phyloP scores from a whole-genome alignment of 2,329 filamentous ascomycete species.

The Exophiala xenobiotica region DNA sequence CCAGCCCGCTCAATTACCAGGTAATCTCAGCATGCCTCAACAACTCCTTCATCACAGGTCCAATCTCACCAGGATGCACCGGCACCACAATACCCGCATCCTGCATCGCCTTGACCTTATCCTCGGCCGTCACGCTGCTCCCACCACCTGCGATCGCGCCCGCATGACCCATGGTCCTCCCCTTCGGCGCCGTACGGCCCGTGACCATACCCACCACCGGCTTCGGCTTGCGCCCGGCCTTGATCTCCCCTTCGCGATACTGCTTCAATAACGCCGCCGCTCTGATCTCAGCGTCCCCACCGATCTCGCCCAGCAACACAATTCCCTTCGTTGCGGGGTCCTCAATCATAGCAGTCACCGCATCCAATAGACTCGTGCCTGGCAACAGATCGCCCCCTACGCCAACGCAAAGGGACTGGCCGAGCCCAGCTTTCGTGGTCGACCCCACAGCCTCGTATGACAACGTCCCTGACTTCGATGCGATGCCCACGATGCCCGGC shows the following conservation, averaged over 20 bases:
- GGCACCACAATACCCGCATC: constrained; percentile 27
- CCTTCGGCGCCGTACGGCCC: constrained; percentile 22
- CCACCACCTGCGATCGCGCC: not conserved
- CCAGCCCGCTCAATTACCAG: too few relatives aligned
- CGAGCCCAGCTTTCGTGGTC: not conserved
- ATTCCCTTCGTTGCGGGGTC: not conserved
- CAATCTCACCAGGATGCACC: not conserved
- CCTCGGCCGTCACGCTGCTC: constrained; percentile 5
- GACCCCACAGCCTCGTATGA: constrained; percentile 1
- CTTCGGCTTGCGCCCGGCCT: not conserved
- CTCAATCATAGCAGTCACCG: not conserved
- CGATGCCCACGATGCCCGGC: not conserved
- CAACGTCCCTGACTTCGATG: not conserved
- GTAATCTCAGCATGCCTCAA: too few relatives aligned
- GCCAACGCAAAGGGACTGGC: not conserved
- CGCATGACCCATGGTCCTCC: constrained; percentile 31
- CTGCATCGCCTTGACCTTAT: constrained; percentile 35
- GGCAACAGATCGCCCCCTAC: constrained; percentile 1
- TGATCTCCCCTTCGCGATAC: not conserved
- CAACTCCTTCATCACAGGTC: not conserved
- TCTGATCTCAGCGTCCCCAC: not conserved
- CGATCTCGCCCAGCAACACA: constrained; percentile 1
- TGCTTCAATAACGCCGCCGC: not conserved
- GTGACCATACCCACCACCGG: constrained; percentile 24
- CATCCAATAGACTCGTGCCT: not conserved